Percentiles rank a stretch among this genome's conserved stretches.
These are phyloP conservation scores for Colletotrichum eleusines DNA, from an alignment of 2,329 filamentous ascomycete species.

Conservation along the genomic window DNA sequence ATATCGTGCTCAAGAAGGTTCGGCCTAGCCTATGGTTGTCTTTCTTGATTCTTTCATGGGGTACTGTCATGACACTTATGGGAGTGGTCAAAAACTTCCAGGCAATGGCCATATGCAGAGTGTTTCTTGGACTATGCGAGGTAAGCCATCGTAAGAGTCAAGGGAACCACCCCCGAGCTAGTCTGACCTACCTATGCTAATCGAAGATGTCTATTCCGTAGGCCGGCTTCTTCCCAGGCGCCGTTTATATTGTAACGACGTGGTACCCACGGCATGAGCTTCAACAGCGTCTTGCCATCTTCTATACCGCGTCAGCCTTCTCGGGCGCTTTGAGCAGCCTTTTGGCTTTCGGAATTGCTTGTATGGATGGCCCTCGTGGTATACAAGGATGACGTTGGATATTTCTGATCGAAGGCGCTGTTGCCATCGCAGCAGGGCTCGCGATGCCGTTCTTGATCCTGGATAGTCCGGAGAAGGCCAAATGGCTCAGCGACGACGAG, in stretches of 20 bases:
- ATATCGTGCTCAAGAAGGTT: constrained; percentile 72
- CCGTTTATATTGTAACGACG: constrained; percentile 62
- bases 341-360: constrained; percentile 68
- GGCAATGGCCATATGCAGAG: constrained; percentile 16
- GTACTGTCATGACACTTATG: constrained; percentile 43
- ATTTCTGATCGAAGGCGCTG: constrained; percentile 39
- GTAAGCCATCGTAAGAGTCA: neutral
- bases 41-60: constrained; percentile 68
- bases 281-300: constrained; percentile 55
- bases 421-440: constrained; percentile 49
- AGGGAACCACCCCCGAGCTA: constrained; percentile 35
- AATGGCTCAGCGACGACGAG: constrained; percentile 44
- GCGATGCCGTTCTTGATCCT: constrained; percentile 43
- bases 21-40: constrained; percentile 73
- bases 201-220: constrained; percentile 63
- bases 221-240: constrained; percentile 67
- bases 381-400: constrained; percentile 58
- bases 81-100: constrained; percentile 44
- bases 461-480: constrained; percentile 43
- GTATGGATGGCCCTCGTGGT: constrained; percentile 58
- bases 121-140: neutral
- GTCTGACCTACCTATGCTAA: constrained; percentile 53
- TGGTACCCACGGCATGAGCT: constrained; percentile 61
- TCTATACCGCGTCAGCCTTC: constrained; percentile 77
- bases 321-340: constrained; percentile 74